These are phyloP conservation scores for Mycena belliarum DNA, from an alignment of 768 basidiomycete species.

Conservation along the genomic window DNA sequence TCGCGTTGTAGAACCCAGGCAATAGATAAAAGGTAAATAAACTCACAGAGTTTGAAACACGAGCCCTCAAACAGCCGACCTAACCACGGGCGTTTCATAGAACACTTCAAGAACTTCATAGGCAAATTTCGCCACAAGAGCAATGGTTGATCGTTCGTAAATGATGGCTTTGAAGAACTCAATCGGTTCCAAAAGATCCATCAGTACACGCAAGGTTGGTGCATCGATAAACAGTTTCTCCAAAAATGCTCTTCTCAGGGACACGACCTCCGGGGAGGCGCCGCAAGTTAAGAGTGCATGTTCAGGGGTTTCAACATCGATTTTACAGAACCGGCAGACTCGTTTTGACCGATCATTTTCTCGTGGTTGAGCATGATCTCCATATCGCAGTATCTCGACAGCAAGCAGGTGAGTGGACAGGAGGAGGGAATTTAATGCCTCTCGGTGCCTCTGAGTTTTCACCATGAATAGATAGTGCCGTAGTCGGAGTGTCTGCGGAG, in stretches of 20 bases:
- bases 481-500: not conserved
- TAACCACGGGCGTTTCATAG: not conserved
- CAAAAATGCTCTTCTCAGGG: not conserved
- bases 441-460: slow-evolving; percentile 1
- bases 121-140: slow-evolving; percentile 2
- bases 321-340: slow-evolving; percentile 5
- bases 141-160: not conserved
- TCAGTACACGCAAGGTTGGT: not conserved
- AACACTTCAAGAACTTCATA: not conserved
- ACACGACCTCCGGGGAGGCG: not conserved
- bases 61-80: not conserved
- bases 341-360: not conserved
- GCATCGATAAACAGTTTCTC: too few species aligned
- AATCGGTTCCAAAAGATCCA: not conserved
- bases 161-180: slow-evolving; percentile 1
- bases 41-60: too few species aligned
- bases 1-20: not conserved
- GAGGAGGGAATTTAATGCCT: slow-evolving; percentile 9
- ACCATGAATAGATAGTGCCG: slow-evolving; percentile 9
- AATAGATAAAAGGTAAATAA: too few species aligned
- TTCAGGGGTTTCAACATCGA: slow-evolving; percentile 5
- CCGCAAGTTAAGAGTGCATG: not conserved
- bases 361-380: slow-evolving; percentile 1
- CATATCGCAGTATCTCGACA: slow-evolving; percentile 4
- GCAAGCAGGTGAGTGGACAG: slow-evolving; percentile 10